Conservation (phyloP, 305 asterid species). For the Fraxinus dipetala region DNA sequence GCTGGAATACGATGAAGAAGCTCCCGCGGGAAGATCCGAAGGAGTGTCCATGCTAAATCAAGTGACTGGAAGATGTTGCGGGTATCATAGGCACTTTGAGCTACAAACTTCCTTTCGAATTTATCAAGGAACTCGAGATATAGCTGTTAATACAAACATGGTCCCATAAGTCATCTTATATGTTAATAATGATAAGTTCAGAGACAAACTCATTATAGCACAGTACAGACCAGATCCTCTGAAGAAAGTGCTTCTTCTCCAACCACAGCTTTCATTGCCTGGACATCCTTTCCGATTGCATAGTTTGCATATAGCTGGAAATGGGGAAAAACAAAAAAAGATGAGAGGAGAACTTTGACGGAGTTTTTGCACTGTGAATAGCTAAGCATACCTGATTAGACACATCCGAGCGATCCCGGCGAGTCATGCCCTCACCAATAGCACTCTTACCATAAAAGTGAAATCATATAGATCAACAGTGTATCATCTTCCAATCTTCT, state of each 20-base stretch:
- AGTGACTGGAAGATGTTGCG: neutral
- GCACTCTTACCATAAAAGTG: constrained; percentile 72
- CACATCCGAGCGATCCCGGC: constrained; percentile 91
- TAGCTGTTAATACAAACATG: neutral
- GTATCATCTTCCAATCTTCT: neutral
- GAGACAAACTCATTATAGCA: neutral
- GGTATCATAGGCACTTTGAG: neutral
- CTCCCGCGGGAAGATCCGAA: neutral
- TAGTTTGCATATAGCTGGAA: constrained; percentile 33
- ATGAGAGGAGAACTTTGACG: neutral
- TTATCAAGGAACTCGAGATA: neutral
- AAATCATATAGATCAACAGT: constrained; percentile 1
- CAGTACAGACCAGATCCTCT: neutral
- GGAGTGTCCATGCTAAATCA: neutral
- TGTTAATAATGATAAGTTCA: neutral
- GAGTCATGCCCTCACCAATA: constrained; percentile 99
- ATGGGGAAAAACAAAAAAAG: neutral
- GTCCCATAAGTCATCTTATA: neutral
- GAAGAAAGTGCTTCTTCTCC: neutral
- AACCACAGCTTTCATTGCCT: neutral
- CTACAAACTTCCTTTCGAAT: neutral
- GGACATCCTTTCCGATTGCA: neutral
- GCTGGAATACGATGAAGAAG: constrained; percentile 51
- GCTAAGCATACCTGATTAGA: constrained; percentile 71
- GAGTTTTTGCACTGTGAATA: neutral